Evolutionary conservation across 2,329 filamentous ascomycete genomes (phyloP).

Genomic region (Gnomoniopsis sp.): DNA sequence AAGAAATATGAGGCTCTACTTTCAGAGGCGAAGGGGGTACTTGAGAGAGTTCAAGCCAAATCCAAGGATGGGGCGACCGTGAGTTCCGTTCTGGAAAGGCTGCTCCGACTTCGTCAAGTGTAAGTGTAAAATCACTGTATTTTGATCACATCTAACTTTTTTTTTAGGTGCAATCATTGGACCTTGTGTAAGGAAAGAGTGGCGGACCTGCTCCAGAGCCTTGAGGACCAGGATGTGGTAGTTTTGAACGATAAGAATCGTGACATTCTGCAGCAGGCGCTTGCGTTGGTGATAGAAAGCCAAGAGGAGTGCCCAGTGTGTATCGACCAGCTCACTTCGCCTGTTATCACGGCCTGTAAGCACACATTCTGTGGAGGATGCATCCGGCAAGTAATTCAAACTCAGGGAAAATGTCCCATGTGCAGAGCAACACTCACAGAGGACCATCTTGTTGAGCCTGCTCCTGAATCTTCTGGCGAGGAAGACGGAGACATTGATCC

Average conservation of each 20-base stretch:
- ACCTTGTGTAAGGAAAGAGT: constrained; percentile 73
- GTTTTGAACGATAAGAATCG: constrained; percentile 70
- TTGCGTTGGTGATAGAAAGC: constrained; percentile 73
- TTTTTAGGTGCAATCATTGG: constrained; percentile 76
- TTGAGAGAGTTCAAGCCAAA: constrained; percentile 55
- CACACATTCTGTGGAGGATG: constrained; percentile 75
- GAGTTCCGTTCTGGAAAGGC: constrained; percentile 71
- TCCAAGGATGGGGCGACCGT: constrained; percentile 36
- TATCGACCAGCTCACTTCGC: constrained; percentile 66
- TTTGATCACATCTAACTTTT: constrained; percentile 16
- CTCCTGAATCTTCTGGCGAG: constrained; percentile 49
- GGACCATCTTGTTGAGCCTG: constrained; percentile 60
- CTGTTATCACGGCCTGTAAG: constrained; percentile 81
- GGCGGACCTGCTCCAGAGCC: constrained; percentile 64
- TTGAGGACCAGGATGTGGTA: constrained; percentile 66
- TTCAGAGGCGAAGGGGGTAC: constrained; percentile 70
- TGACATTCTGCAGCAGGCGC: constrained; percentile 67
- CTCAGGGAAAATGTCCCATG: constrained; percentile 79
- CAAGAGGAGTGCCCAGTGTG: constrained; percentile 84
- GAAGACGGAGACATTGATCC: constrained; percentile 54
- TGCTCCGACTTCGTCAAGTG: constrained; percentile 78
- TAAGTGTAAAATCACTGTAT: constrained; percentile 31
- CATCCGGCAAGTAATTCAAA: constrained; percentile 69
- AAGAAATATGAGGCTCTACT: constrained; percentile 74
- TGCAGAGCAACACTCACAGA: constrained; percentile 68